Evolutionary conservation across 768 basidiomycete genomes (phyloP).

Genomic region (Rhizopogon roseolus): DNA sequence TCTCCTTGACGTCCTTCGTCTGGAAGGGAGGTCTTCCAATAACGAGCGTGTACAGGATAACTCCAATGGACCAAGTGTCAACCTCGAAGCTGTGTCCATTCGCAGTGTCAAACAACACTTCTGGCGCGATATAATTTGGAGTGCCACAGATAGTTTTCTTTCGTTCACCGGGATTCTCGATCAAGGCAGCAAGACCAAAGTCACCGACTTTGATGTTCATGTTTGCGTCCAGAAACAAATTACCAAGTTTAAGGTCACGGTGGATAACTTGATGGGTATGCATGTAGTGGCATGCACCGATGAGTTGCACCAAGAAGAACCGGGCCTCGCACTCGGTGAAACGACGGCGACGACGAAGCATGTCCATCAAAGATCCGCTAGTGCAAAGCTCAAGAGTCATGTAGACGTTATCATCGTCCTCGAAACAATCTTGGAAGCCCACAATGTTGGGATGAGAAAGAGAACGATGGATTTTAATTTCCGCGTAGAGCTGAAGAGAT

Average conservation of each 20-base stretch:
- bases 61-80: constrained; percentile 96
- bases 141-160: constrained; percentile 99
- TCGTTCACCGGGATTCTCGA: constrained; percentile 92
- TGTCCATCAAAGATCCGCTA: constrained; percentile 86
- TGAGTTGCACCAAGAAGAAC: constrained; percentile 90
- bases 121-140: constrained; percentile 98
- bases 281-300: constrained; percentile 97
- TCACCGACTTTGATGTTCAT: constrained; percentile 98
- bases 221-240: constrained; percentile 83
- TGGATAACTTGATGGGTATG: constrained; percentile 96
- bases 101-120: constrained; percentile 92
- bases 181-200: constrained; percentile 94
- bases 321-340: constrained; percentile 92
- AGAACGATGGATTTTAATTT: constrained; percentile 96
- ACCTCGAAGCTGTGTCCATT: constrained; percentile 99
- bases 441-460: constrained; percentile 93
- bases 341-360: constrained; percentile 80
- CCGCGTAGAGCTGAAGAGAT: constrained; percentile 77
- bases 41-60: constrained; percentile 92
- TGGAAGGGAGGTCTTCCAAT: constrained; percentile 98
- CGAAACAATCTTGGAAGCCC: constrained; percentile 88
- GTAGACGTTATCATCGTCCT: constrained; percentile 93
- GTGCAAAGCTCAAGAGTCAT: constrained; percentile 94
- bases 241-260: constrained; percentile 94
- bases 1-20: constrained; percentile 95